Conservation (phyloP, 2,329 filamentous ascomycete genomes). For the Neonectria neomacrospora region DNA sequence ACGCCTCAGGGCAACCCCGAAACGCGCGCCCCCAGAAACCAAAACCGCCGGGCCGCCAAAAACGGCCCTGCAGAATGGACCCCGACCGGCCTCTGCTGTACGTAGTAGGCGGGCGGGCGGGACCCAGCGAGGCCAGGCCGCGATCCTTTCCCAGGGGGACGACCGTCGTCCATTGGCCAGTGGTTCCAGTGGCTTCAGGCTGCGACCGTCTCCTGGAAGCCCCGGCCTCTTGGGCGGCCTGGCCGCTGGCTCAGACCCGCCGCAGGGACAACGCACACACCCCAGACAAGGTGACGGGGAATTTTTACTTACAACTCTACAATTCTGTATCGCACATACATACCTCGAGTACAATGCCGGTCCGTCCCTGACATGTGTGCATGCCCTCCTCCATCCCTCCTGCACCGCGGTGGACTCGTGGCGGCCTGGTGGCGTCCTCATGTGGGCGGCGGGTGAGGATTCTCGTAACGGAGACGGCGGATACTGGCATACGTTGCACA, state of each 20-base stretch:
- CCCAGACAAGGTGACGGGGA: constrained; percentile 17
- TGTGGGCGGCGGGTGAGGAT: background rate
- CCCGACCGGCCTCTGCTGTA: background rate
- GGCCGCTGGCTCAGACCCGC: constrained; percentile 6
- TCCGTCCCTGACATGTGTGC: background rate
- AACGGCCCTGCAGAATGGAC: background rate
- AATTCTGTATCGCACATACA: background rate
- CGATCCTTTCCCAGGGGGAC: background rate
- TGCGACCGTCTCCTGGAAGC: background rate
- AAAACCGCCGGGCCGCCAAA: background rate
- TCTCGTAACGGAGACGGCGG: background rate
- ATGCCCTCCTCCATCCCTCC: background rate
- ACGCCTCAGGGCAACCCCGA: background rate
- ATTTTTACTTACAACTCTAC: too few species aligned
- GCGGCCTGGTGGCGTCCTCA: background rate
- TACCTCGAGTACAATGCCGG: background rate
- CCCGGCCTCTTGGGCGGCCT: background rate
- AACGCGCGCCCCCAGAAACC: constrained; percentile 2
- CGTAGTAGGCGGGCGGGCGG: too few species aligned
- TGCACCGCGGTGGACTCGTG: background rate
- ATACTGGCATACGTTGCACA: background rate
- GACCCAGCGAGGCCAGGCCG: too few species aligned
- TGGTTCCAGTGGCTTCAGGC: background rate
- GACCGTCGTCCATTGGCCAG: background rate
- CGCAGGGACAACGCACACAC: constrained; percentile 26